Conservation (phyloP, 768 basidiomycete genomes). For the Kwoniella bestiolae region DNA sequence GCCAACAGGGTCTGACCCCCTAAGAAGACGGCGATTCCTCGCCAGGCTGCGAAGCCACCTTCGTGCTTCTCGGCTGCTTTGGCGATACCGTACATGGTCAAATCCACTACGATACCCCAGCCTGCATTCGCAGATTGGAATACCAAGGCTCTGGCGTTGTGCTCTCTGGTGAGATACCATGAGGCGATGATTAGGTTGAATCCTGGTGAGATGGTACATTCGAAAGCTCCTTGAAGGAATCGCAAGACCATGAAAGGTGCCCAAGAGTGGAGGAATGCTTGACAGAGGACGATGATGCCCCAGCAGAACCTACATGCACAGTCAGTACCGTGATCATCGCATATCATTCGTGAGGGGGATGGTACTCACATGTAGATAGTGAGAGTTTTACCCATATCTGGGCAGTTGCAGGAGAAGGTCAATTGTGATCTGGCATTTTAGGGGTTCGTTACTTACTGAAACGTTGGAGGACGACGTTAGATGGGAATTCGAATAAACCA, state of each 20-base stretch:
- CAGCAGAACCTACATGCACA: conserved; percentile 24
- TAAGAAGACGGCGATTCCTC: conserved; percentile 12
- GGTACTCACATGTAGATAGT: conserved; percentile 32
- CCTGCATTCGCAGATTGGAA: conserved; percentile 43
- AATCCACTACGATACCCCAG: conserved; percentile 32
- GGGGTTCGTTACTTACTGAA: conserved; percentile 19
- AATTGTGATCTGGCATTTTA: not conserved
- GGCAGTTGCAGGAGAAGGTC: not conserved
- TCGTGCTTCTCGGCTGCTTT: conserved; percentile 20
- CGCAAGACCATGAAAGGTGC: conserved; percentile 32
- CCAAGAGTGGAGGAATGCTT: conserved; percentile 31
- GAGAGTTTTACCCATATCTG: conserved; percentile 37
- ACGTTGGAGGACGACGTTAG: conserved; percentile 34
- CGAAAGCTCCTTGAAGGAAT: conserved; percentile 37
- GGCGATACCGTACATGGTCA: conserved; percentile 36
- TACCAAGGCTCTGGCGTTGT: conserved; percentile 30
- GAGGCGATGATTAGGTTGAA: conserved; percentile 36
- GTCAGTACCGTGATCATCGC: no score
- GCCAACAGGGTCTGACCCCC: conserved; percentile 10
- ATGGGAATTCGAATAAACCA: conserved; percentile 38
- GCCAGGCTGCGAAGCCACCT: conserved; percentile 28
- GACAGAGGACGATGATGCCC: conserved; percentile 34
- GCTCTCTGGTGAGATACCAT: conserved; percentile 40
- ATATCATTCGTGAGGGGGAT: no score
- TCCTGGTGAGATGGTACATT: conserved; percentile 42